Evolutionary conservation across 106 monocot genomes (phyloP), one percentile per base, ranked within the genome.

Genomic region (Agapanthus africanus): DNA sequence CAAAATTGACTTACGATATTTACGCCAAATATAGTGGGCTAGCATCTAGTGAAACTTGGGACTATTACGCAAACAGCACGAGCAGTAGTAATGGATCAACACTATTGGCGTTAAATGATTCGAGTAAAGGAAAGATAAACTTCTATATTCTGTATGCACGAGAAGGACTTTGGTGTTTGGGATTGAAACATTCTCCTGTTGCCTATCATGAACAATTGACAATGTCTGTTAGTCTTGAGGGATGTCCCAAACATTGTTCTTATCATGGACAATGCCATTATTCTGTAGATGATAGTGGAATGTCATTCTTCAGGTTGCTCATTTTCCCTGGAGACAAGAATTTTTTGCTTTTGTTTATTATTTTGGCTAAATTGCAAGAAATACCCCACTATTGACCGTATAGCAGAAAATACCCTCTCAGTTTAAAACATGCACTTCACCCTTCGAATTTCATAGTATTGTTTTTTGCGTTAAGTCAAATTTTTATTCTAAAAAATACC

Each of bases 91-190:
- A 85, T 56, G 77, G 59, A 54, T 85, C 92, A 7, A 86, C 84
- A 78, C 42, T 92, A 71, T 75, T 87, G 64, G 30, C 70, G 25
- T 62, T 54, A 6, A 44, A 71, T 51, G 84, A 88, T 56, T 68
- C 71, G 11, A 70, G 64, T 27, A 69, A 41, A 27, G 33, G 69
- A 59, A 82, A 40, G 22, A 84, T 92, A 56, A 77, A 92, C 62
- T 82, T 97, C 51, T 97, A 84, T 73, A 72, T 97, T 57, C 61
- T 91, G 23, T 92, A 86, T 80, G 79, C 80, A 27, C 81, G 66
- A 60, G 97, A 97, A 87, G 97, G 92, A 70, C 76, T 78, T 72
- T 97, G 97, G 97, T 69, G 69, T 65, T 69, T 91, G 74, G 92
- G 74, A 49, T 40, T 92, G 49, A 79, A 64, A 59, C 86, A 89